Conservation (phyloP, 148 eudicot genomes). For the Vaccinium darrowii region DNA sequence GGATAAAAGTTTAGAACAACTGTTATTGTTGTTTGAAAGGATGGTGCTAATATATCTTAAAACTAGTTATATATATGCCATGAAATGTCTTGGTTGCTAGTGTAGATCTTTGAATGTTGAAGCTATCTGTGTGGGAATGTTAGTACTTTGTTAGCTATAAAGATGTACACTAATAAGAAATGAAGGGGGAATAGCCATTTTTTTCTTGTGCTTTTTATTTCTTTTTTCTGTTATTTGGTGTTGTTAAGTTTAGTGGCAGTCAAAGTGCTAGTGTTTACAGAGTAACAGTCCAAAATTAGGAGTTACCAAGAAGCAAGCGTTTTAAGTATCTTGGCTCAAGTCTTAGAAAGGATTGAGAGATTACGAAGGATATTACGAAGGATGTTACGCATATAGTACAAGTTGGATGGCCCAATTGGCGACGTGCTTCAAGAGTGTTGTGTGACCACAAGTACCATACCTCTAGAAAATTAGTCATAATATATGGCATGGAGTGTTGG, state of each 20-base stretch:
- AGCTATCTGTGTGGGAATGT: not conserved
- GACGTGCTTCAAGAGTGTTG: not conserved
- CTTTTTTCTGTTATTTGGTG: not conserved
- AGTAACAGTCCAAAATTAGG: not conserved
- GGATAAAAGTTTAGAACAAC: not conserved
- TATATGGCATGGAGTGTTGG: not conserved
- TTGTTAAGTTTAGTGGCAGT: not conserved
- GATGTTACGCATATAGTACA: not conserved
- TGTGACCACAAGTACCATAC: not conserved
- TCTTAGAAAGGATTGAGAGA: not conserved
- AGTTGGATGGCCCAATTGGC: not conserved
- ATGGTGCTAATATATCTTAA: not conserved
- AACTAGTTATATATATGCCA: not conserved
- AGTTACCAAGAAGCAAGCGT: not conserved
- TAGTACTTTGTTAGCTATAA: not conserved
- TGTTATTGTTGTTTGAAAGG: not conserved
- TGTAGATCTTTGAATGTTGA: not conserved
- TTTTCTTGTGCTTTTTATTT: not conserved
- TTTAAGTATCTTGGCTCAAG: not conserved
- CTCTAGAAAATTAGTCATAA: not conserved
- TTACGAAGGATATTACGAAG: not conserved
- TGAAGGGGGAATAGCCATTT: not conserved
- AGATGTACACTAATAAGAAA: not conserved
- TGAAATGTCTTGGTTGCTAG: conserved; percentile 8
- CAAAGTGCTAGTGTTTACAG: not conserved